A percentile compares a stretch with the other conserved stretches of the same genome.
Evolutionary conservation across 2,329 filamentous ascomycete genomes (phyloP).

Genomic region (Colletotrichum filicis): DNA sequence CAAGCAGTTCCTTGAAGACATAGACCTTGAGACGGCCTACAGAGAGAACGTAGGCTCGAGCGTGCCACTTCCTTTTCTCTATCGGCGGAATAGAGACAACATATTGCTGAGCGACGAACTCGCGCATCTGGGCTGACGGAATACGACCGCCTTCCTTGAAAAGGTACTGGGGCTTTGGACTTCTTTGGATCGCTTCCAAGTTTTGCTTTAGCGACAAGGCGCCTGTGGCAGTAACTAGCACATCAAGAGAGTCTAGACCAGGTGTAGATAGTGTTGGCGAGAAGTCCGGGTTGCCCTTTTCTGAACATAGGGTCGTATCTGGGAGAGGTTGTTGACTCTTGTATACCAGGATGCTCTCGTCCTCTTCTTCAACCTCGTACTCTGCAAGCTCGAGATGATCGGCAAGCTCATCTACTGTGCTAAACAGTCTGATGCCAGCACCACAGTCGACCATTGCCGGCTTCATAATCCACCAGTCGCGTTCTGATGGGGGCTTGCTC

Average conservation of each 20-base stretch:
- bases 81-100: constrained; percentile 45
- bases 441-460: constrained; percentile 53
- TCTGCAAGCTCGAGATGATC: constrained; percentile 48
- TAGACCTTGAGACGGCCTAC: constrained; percentile 51
- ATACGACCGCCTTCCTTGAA: constrained; percentile 47
- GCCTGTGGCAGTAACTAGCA: constrained; percentile 43
- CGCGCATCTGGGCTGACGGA: constrained; percentile 49
- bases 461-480: constrained; percentile 54
- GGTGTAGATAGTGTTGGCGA: constrained; percentile 40
- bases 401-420: constrained; percentile 48
- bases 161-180: constrained; percentile 37
- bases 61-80: constrained; percentile 49
- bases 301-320: background rate
- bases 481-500: constrained; percentile 38
- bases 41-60: constrained; percentile 48
- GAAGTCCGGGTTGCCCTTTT: constrained; percentile 31
- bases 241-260: constrained; percentile 44
- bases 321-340: constrained; percentile 3
- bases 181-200: background rate
- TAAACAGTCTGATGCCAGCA: constrained; percentile 51
- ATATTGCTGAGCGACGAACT: constrained; percentile 52
- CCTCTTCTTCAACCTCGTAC: constrained; percentile 43
- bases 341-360: constrained; percentile 40
- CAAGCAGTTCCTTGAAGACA: constrained; percentile 50
- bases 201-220: constrained; percentile 25